phyloP scores from a whole-genome alignment of 2,329 filamentous ascomycete genomes.

The Cercospora sp. region DNA sequence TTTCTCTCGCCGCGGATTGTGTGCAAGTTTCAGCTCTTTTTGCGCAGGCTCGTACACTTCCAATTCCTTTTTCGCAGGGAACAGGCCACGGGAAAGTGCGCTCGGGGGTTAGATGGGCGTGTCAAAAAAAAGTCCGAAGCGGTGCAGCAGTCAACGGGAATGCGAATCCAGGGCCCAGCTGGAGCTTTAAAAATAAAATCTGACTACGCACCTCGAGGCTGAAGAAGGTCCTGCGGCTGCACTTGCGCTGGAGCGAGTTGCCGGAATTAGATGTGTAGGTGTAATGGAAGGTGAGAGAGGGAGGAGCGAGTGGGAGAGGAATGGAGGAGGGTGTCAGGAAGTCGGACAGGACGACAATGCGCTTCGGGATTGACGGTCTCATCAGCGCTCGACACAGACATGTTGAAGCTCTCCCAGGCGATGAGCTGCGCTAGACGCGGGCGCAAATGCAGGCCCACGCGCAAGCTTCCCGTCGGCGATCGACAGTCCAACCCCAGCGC shows the following conservation, averaged over 20 bases:
- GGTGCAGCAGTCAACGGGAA: conserved; percentile 1
- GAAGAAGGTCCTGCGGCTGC: conserved; percentile 1
- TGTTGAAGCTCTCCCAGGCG: conserved; percentile 14
- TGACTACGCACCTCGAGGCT: conserved; percentile 19
- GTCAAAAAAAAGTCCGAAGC: background rate
- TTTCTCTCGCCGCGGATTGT: background rate
- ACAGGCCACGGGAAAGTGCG: background rate
- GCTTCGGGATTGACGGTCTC: conserved; percentile 11
- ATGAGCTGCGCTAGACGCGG: conserved; percentile 8
- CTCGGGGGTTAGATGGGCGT: background rate
- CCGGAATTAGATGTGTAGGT: background rate
- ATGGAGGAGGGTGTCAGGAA: background rate
- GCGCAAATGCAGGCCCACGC: conserved; percentile 17
- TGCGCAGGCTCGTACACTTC: background rate
- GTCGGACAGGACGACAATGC: background rate
- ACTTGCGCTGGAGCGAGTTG: background rate
- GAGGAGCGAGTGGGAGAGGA: conserved; percentile 1
- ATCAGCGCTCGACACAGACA: background rate
- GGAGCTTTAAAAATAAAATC: conserved; percentile 6
- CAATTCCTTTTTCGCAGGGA: background rate
- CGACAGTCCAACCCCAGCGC: conserved; percentile 18
- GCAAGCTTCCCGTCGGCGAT: conserved; percentile 21
- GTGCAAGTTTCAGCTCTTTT: background rate
- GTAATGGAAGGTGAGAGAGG: conserved; percentile 2
- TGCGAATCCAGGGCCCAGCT: background rate